Percentiles rank a stretch among this genome's conserved stretches.
Conservation (phyloP, 768 basidiomycete species). For the Solioccasus polychromus region DNA sequence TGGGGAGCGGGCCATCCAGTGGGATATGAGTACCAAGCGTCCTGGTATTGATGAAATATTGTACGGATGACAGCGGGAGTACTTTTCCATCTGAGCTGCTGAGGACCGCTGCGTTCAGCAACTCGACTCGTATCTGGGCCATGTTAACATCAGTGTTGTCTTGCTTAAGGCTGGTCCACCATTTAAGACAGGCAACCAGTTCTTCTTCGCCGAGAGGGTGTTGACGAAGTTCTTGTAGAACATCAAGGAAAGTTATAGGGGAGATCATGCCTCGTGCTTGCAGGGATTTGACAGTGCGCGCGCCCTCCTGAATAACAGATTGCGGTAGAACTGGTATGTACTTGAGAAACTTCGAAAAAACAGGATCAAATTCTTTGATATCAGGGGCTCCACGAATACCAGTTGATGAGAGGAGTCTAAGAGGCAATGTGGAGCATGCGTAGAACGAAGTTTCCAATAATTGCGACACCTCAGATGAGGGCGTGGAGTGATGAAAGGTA, state of each 20-base stretch:
- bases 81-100: constrained; percentile 48
- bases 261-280: constrained; percentile 63
- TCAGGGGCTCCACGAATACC: background rate
- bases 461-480: constrained; percentile 71
- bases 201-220: constrained; percentile 70
- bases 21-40: constrained; percentile 49
- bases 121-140: constrained; percentile 47
- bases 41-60: constrained; percentile 66
- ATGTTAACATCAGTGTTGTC: constrained; percentile 35
- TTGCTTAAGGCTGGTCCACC: constrained; percentile 63
- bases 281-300: constrained; percentile 56
- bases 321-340: constrained; percentile 70
- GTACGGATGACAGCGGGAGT: constrained; percentile 64
- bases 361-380: constrained; percentile 58
- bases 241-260: constrained; percentile 75
- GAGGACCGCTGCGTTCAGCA: constrained; percentile 72
- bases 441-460: constrained; percentile 71
- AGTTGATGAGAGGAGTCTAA: background rate
- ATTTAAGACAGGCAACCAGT: constrained; percentile 74
- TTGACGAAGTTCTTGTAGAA: constrained; percentile 68
- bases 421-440: background rate
- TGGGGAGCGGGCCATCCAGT: background rate
- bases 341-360: constrained; percentile 72
- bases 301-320: constrained; percentile 50
- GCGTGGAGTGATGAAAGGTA: constrained; percentile 84